Base-by-base conservation (phyloP, 2,329 filamentous ascomycete species). In the Lanzia echinophila region DNA sequence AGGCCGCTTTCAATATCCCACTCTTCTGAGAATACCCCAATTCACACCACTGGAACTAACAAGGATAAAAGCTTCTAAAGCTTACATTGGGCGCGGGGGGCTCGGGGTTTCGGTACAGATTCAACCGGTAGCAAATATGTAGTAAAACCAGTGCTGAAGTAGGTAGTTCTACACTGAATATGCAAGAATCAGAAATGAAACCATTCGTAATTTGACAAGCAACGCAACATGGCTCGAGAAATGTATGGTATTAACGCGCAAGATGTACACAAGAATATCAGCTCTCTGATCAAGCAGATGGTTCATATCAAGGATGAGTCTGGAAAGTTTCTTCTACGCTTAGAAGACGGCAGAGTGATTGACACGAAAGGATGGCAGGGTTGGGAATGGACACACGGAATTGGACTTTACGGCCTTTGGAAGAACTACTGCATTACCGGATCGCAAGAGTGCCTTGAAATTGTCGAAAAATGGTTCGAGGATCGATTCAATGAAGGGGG, bases 371-470 rank as follows among this genome's bases (percentile, higher is more conserved):
- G 86, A 54, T 92, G 87, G 88, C 79, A 86, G 59, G 84, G 84
- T 65, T 91, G 87, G 87, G 87, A 90, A 71, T 89, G 86, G 85
- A 90, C 86, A 1, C 87, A 90, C 68, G 87, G 87, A 42, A 81
- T 90, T 63, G 87, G 87, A 5, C 79, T 91, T 19, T 90, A 90
- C 69, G 87, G 88, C 28, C 79, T 92, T 52, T 91, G 85, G 82
- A 86, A 90, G 67, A 91, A 91, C 74, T 86, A 90, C 70, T 80
- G 82, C 55, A 71, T 90, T 60, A 89, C 85, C 0, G 83, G 82
- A 45, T 81, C 84, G 31, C 68, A 73, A 1, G 69, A 73, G 31
- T 79, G 81, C 52, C 76, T 90, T 19, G 69, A 75, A 57, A 83
- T 86, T 57, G 89, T 91, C 62, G 77, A 87, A 64, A 76, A 79